Conservation (phyloP, 2,329 filamentous ascomycete species). For the Trichoderma semiorbis region DNA sequence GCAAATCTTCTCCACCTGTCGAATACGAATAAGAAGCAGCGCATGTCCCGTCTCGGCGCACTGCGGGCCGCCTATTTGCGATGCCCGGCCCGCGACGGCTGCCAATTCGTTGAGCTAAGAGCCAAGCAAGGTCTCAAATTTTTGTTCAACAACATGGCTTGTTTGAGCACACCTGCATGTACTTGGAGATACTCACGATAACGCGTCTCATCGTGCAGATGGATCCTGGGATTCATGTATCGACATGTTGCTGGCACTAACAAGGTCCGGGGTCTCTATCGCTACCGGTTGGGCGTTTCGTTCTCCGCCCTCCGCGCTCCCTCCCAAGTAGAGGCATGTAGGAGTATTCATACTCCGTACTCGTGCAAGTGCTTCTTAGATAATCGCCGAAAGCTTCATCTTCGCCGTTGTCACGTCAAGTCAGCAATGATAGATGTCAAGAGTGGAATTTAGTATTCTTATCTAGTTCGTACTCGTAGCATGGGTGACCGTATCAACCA, state of each 20-base stretch:
- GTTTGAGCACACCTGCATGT: not conserved
- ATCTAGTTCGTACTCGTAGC: not conserved
- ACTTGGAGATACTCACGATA: not conserved
- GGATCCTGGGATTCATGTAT: not conserved
- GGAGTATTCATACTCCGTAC: not conserved
- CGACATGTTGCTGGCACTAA: not conserved
- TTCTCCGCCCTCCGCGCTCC: not conserved
- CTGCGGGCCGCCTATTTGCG: not conserved
- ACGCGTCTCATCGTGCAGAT: not conserved
- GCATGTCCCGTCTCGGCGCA: not conserved
- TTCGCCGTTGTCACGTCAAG: not conserved
- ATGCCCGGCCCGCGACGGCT: not conserved
- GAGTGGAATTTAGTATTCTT: not conserved
- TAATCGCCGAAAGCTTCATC: not conserved
- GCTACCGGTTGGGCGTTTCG: not conserved
- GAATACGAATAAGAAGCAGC: conserved; percentile 5
- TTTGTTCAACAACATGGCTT: not conserved
- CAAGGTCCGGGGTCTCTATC: not conserved
- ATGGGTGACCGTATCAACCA: not conserved
- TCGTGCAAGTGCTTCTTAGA: not conserved
- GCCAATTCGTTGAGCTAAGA: not conserved
- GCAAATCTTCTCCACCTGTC: not conserved
- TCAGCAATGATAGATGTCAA: not conserved
- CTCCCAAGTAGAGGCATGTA: not conserved
- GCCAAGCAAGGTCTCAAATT: not conserved